Percentiles rank a stretch among this genome's conserved stretches.
These are phyloP conservation scores for Fusarium odoratissimum DNA, from an alignment of 2,329 filamentous ascomycete species.

Conservation along the genomic window DNA sequence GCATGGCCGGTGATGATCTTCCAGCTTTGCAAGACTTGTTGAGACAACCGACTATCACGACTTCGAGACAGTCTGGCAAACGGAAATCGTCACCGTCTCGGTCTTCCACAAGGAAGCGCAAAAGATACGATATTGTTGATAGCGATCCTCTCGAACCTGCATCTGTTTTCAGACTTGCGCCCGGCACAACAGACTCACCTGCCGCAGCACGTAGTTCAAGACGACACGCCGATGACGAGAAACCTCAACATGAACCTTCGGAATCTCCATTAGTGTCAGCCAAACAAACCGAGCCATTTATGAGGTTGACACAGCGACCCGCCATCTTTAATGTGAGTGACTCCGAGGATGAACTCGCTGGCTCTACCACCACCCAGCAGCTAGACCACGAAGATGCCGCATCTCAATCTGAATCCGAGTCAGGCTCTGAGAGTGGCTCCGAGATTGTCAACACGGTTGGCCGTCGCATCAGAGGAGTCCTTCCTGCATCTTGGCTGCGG, in stretches of 20 bases:
- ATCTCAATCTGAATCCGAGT: conserved; percentile 50
- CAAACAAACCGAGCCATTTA: neutral
- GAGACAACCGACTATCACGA: conserved; percentile 28
- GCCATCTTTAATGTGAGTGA: conserved; percentile 35
- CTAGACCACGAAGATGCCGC: conserved; percentile 24
- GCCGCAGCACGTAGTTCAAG: conserved; percentile 39
- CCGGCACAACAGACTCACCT: conserved; percentile 32
- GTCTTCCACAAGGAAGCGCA: conserved; percentile 47
- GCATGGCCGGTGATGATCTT: conserved; percentile 52
- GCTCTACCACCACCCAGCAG: conserved; percentile 1
- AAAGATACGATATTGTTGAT: conserved; percentile 47
- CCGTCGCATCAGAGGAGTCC: conserved; percentile 67
- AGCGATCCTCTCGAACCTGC: conserved; percentile 49
- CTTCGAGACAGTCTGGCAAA: conserved; percentile 35
- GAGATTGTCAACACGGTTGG: conserved; percentile 56
- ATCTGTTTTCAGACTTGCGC: conserved; percentile 29
- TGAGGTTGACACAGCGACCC: conserved; percentile 4
- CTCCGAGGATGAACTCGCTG: conserved; percentile 41
- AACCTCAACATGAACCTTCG: neutral
- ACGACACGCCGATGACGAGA: conserved; percentile 22
- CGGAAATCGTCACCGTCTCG: conserved; percentile 39
- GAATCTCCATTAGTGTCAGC: neutral
- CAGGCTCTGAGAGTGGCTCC: conserved; percentile 54
- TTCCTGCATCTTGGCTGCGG: conserved; percentile 75
- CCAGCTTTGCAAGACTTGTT: conserved; percentile 53